Evolutionary conservation across 2,329 filamentous ascomycete species (phyloP), one percentile per base, ranked within the genome.

Genomic region (Colletotrichum higginsianum): DNA sequence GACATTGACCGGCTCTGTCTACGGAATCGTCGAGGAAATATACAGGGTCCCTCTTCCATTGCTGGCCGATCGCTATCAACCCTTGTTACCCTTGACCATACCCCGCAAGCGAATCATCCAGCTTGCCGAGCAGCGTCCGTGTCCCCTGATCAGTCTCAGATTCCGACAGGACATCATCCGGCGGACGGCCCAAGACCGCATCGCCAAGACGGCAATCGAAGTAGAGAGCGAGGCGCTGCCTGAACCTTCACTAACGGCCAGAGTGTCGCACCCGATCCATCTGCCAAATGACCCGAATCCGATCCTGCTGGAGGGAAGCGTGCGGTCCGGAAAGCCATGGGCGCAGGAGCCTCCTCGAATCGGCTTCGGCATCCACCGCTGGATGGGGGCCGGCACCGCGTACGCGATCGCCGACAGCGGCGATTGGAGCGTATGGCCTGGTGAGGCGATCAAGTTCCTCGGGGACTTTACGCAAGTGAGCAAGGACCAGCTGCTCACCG

Each of bases 371-470:
- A 67, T 82, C 6, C 80, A 81, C 61, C 78, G 80, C 26, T 78
- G 77, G 11, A 69, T 83, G 2, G 78, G 77, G 1, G 71, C 75
- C 16, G 84, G 84, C 8, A 81, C 78, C 0, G 78, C 77, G 13
- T 85, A 85, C 57, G 60, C 82, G 46, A 79, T 82, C 30, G 78
- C 79, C 5, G 85, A 87, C 73, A 84, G 79, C 47, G 85, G 84
- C 4, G 81, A 84, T 61, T 85, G 83, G 83, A 74, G 68, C 12
- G 61, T 77, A 7, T 63, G 71, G 35, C 76, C 75, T 0, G 75
- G 78, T 4, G 73, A 80, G 52, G 78, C 80, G 40, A 80, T 78
- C 71, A 76, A 78, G 23, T 78, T 79, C 66, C 79, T 82, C 30
- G 75, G 77, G 30, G 77, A 79, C 57, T 80, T 82, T 61, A 78